Base-by-base conservation (phyloP, 179 eudicot species). In the Gypsophila paniculata region DNA sequence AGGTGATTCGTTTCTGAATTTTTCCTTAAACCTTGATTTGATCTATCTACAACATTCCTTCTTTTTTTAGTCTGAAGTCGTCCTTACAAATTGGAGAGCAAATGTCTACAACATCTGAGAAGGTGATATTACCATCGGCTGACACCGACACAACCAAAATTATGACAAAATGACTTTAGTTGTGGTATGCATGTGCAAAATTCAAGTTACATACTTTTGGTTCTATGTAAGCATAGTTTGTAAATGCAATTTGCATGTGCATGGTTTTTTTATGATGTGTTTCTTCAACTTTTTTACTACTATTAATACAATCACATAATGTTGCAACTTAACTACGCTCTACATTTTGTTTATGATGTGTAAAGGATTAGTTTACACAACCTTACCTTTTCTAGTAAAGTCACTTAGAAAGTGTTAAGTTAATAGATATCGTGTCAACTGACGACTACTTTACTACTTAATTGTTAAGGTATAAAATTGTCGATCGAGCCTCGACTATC, bases 91-190 rank as follows among this genome's bases (percentile, higher is more conserved):
- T 29, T 29, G 34, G 34, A 29, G 34, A 29, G 4, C 34, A 29
- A 29, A 29, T 29, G 34, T 29, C 34, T 4, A 29, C 34, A 29
- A 29, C 34, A 29, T 29, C 1, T 29, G 34, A 29, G 34, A 29
- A 29, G 34, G 34, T 29, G 34, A 4, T 29, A 29, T 29, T 29
- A 29, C 34, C 34, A 29, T 29, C 34, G 4, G 34, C 1, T 29
- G 34, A 29, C 34, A 29, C 34, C 34, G 34, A 23, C 39, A 64
- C 19, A 22, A 61, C 62, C 12, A 29, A 60, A 65, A 29, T 73
- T 61, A 70, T 52, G 72, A 65, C 72, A 70, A 73, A 70, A 44
- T 26, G 60, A 71, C 71, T 72, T 71, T 65, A 57, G 1, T 67
- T 68, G 26, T 58, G 21, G 46, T 48, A 44, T 63, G 61, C 78